Evolutionary conservation across 352 stramenopile genomes (phyloP), one percentile per base, ranked within the genome.

Genomic region (Phytopythium chamaehyphon): DNA sequence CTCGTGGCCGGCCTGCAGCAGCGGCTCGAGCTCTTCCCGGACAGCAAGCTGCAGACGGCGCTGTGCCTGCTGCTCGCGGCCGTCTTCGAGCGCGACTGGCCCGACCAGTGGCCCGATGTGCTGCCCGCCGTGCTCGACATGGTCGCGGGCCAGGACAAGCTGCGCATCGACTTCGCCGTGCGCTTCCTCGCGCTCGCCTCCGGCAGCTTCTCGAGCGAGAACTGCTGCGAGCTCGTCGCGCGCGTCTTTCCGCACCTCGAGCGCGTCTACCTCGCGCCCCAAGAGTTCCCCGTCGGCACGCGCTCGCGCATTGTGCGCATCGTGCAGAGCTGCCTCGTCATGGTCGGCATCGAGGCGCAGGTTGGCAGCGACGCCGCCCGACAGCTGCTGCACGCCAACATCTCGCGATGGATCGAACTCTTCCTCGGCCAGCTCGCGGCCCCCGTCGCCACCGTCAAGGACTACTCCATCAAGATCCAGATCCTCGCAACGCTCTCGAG

Each of bases 41-140:
- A 73, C 44, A 87, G 69, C 56, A 93, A 91, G 59, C 63, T 91
- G 23, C 80, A 93, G 63, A 93, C 78, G 9, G 83, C 80, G 38
- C 57, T 91, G 39, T 90, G 78, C 44, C 76, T 93, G 44, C 69
- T 83, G 38, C 59, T 93, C 19, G 78, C 74, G n/a, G 74, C 81
- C 44, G 83, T 93, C 54, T 90, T 90, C 45, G 80, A 93, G 61
- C 79, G 76, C 51, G 83, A 93, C 52, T 90, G 79, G 78, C 83
- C 80, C 24, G 81, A 91, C 54, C 79, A 93, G 61, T 93, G 83
- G 83, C 56, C 66, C 14, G 80, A 90, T 40, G 74, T 93, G 58
- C 50, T 93, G 40, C 80, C 83, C 2, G 61, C 71, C 2, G 54
- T 91, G 9, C 60, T 91, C 46, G 56, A 62, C 40, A 77, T 93